Conservation (phyloP, 176 grass and related monocot genomes). For the Dendrocalamus sinicus region DNA sequence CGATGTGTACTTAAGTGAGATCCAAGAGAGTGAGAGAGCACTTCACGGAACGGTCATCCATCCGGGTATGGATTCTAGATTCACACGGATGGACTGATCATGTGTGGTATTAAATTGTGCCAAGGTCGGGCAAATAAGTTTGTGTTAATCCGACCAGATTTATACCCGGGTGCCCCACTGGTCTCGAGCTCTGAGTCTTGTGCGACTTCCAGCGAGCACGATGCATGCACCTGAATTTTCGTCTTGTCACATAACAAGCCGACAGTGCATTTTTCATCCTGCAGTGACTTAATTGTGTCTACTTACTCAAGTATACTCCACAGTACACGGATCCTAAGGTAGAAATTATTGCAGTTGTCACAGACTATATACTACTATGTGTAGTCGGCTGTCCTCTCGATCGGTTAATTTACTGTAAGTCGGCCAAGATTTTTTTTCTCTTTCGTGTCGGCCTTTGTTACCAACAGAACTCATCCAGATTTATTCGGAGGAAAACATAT, state of each 20-base stretch:
- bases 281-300: conserved; percentile 38
- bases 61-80: not conserved
- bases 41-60: not conserved
- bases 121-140: conserved; percentile 8
- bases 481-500: not conserved
- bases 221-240: conserved; percentile 52
- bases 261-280: conserved; percentile 47
- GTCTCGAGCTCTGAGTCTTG: conserved; percentile 26
- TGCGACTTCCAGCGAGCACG: conserved; percentile 17
- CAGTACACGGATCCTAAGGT: not conserved
- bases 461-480: not conserved
- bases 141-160: conserved; percentile 47
- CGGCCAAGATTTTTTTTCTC: not conserved
- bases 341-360: not conserved
- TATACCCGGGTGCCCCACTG: conserved; percentile 21
- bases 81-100: not conserved
- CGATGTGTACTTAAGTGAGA: not conserved
- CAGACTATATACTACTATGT: not conserved
- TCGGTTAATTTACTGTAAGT: not conserved
- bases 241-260: conserved; percentile 40
- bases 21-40: not conserved
- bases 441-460: not conserved
- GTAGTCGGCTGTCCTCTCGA: not conserved
- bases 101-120: not conserved
- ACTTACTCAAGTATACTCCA: not conserved